phyloP scores from a whole-genome alignment of 1,284 basidiomycete genomes.

The Leccinum griseonigrum region DNA sequence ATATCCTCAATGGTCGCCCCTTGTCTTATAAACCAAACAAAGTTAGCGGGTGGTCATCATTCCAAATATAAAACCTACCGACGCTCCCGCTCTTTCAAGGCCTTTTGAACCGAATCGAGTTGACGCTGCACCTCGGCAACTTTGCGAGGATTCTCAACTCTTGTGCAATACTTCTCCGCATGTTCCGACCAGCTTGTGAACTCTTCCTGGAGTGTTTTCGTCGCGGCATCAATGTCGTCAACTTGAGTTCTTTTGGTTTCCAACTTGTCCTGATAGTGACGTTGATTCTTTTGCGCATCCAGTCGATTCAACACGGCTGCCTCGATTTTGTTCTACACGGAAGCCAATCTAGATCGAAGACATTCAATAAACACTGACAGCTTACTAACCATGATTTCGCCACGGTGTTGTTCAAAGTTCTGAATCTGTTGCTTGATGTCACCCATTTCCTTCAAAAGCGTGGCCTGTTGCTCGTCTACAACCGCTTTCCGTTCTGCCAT shows the following conservation, averaged over 20 bases:
- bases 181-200: slow-evolving; percentile 64
- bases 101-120: slow-evolving; percentile 60
- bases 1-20: slow-evolving; percentile 80
- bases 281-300: slow-evolving; percentile 43
- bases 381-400: slow-evolving; percentile 41
- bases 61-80: slow-evolving; percentile 39
- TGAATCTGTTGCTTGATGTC: slow-evolving; percentile 45
- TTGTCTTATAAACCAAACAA: slow-evolving; percentile 44
- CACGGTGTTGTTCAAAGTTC: slow-evolving; percentile 44
- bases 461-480: slow-evolving; percentile 42
- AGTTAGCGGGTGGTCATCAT: slow-evolving; percentile 2
- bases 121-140: slow-evolving; percentile 57
- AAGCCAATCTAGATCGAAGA: background rate
- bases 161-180: slow-evolving; percentile 63
- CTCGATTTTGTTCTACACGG: slow-evolving; percentile 42
- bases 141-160: slow-evolving; percentile 56
- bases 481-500: slow-evolving; percentile 40
- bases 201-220: slow-evolving; percentile 54
- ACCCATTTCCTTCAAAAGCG: slow-evolving; percentile 42
- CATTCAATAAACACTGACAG: background rate
- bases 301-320: slow-evolving; percentile 45
- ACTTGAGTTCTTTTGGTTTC: slow-evolving; percentile 43
- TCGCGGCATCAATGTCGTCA: slow-evolving; percentile 41
- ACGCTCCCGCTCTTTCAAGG: slow-evolving; percentile 69
- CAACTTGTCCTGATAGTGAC: slow-evolving; percentile 50